Percentiles rank a stretch among this genome's conserved stretches.
Conservation (phyloP, 2,329 filamentous ascomycete species). For the Botrytis cinerea region DNA sequence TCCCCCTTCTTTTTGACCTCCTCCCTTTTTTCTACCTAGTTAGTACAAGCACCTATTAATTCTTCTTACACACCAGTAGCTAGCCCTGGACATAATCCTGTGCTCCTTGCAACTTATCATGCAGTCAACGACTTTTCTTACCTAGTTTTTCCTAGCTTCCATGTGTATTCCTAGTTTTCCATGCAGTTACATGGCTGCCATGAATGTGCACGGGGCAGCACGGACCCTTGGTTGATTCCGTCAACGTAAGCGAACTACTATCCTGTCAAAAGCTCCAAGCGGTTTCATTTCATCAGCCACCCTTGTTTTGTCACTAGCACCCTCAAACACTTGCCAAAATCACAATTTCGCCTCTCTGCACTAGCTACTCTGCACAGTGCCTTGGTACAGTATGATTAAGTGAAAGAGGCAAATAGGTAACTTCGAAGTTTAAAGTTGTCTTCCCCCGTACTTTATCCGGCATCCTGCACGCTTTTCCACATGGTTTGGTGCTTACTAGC, state of each 20-base stretch:
- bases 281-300: constrained; percentile 32
- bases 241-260: constrained; percentile 20
- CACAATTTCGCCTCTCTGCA: background rate
- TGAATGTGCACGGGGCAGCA: constrained; percentile 30
- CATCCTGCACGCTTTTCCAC: constrained; percentile 4
- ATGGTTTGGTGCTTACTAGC: constrained; percentile 7
- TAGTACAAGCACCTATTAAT: background rate
- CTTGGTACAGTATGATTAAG: background rate
- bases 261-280: constrained; percentile 30
- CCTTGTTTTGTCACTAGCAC: constrained; percentile 21
- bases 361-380: background rate
- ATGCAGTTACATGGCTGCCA: constrained; percentile 19
- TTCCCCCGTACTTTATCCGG: background rate
- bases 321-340: constrained; percentile 17
- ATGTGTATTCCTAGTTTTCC: constrained; percentile 3
- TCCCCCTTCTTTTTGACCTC: background rate
- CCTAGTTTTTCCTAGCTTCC: background rate
- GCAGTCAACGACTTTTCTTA: constrained; percentile 10
- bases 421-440: background rate
- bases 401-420: constrained; percentile 13
- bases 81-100: constrained; percentile 3
- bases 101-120: constrained; percentile 21
- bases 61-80: constrained; percentile 8
- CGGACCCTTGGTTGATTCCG: constrained; percentile 25
- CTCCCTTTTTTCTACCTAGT: too few species aligned